Evolutionary conservation across 1,139 yeast genomes (phyloP), one percentile per base, ranked within the genome.

Genomic region (Saccharomycopsis hybrid): DNA sequence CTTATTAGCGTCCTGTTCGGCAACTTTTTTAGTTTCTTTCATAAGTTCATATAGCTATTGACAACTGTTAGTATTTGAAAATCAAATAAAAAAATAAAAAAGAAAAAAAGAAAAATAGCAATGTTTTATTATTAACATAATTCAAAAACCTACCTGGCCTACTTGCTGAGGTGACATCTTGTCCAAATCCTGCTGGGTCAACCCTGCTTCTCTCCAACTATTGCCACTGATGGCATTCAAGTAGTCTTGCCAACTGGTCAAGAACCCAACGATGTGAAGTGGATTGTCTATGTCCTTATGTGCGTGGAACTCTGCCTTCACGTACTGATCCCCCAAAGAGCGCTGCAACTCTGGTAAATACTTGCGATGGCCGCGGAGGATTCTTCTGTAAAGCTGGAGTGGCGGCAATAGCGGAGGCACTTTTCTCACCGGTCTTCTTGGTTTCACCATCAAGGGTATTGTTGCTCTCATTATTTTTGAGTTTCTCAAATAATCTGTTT

Each of bases 191-290:
- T 71, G 73, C 57, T 77, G 70, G 39, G 83, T 80, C 61, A 92
- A 68, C 43, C 79, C 79, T 53, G 74, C 72, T 47, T 74, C 76
- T 62, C 75, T 69, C 97, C 97, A 92, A 41, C 74, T 71, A 2
- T 86, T 94, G 13, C 87, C 85, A 44, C 82, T 81, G 37, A 92
- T 75, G 62, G 74, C 71, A 50, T 78, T 77, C 53, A 87, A 74
- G 61, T 92, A 92, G 59, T 87, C 90, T 62, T 92, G 98, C 98
- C 98, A 92, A 57, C 88, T 84, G 1, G 95, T 80, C 56, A 92
- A 73, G 60, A 92, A 92, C 9, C 97, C 97, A 7, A 94, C 90
- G 36, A 92, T 88, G 62, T 90, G 96, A 38, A 89, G 72, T 1
- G 98, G 97, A 64, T 92, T 89, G 58, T 89, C 96, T 11, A 83